Evolutionary conservation across 2,329 filamentous ascomycete genomes (phyloP).

Genomic region (Botrytis squamosa): DNA sequence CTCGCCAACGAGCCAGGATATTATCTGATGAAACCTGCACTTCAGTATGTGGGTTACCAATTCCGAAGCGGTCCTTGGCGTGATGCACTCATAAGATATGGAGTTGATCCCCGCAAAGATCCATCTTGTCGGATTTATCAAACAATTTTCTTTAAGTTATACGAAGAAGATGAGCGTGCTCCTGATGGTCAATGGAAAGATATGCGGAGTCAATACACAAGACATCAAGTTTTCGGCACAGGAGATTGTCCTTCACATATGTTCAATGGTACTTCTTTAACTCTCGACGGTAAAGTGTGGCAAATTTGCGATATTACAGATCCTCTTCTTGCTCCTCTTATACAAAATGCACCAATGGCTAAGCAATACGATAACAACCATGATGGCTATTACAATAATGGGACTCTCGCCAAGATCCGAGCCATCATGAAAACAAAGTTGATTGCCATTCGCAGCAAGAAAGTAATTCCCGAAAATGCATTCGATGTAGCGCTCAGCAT

Average conservation of each 20-base stretch:
- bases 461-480: conserved; percentile 49
- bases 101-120: conserved; percentile 78
- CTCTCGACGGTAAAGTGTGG: conserved; percentile 84
- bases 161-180: conserved; percentile 34
- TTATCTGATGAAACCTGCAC: conserved; percentile 67
- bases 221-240: conserved; percentile 30
- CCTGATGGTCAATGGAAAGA: conserved; percentile 32
- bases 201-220: conserved; percentile 22
- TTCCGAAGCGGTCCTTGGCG: conserved; percentile 92
- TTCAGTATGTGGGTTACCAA: conserved; percentile 85
- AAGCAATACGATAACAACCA: conserved; percentile 56
- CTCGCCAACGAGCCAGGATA: conserved; percentile 53
- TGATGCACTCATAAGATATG: conserved; percentile 81
- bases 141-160: conserved; percentile 80
- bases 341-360: conserved; percentile 62
- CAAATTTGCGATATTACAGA: conserved; percentile 92
- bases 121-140: conserved; percentile 81
- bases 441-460: conserved; percentile 59
- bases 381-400: conserved; percentile 83
- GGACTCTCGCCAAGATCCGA: conserved; percentile 79
- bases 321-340: conserved; percentile 64
- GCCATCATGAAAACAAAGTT: conserved; percentile 88
- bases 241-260: conserved; percentile 57
- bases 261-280: conserved; percentile 76
- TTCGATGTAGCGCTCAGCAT: conserved; percentile 46